Percentiles rank a stretch among this genome's conserved stretches.
These are phyloP conservation scores for Kluyveromyces dobzhanskii DNA, from an alignment of 805 yeast species.

Conservation along the genomic window DNA sequence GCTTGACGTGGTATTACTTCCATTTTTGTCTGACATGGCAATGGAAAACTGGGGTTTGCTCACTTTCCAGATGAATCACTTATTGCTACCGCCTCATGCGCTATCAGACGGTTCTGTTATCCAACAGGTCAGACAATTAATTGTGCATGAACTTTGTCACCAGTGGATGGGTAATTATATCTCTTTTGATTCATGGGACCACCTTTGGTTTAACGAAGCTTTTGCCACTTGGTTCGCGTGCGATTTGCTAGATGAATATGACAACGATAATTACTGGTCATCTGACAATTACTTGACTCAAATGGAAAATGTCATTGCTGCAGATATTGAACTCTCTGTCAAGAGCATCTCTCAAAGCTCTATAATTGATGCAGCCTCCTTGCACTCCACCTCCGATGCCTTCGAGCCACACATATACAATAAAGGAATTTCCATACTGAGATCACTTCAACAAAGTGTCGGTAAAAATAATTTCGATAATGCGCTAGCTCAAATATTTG, in stretches of 20 bases:
- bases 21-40: slow-evolving; percentile 67
- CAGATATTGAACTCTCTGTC: slow-evolving; percentile 11
- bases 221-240: slow-evolving; percentile 71
- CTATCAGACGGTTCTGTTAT: slow-evolving; percentile 20
- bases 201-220: slow-evolving; percentile 68
- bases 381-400: slow-evolving; percentile 19
- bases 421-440: slow-evolving; percentile 26
- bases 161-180: slow-evolving; percentile 73
- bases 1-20: slow-evolving; percentile 59
- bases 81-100: slow-evolving; percentile 31
- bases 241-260: slow-evolving; percentile 31
- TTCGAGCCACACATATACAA: slow-evolving; percentile 26
- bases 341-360: slow-evolving; percentile 14
- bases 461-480: slow-evolving; percentile 17
- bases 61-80: slow-evolving; percentile 46
- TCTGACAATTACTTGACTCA: slow-evolving; percentile 20
- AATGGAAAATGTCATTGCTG: slow-evolving; percentile 10
- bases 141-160: slow-evolving; percentile 69
- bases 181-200: slow-evolving; percentile 59
- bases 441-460: slow-evolving; percentile 20
- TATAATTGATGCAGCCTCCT: slow-evolving; percentile 6
- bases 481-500: slow-evolving; percentile 14
- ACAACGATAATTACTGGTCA: slow-evolving; percentile 18
- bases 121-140: slow-evolving; percentile 41
- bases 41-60: slow-evolving; percentile 76